A percentile compares a stretch with the other conserved stretches of the same genome.
These are phyloP conservation scores for Talaromyces marneffei DNA, from an alignment of 2,329 filamentous ascomycete species.

Conservation along the genomic window DNA sequence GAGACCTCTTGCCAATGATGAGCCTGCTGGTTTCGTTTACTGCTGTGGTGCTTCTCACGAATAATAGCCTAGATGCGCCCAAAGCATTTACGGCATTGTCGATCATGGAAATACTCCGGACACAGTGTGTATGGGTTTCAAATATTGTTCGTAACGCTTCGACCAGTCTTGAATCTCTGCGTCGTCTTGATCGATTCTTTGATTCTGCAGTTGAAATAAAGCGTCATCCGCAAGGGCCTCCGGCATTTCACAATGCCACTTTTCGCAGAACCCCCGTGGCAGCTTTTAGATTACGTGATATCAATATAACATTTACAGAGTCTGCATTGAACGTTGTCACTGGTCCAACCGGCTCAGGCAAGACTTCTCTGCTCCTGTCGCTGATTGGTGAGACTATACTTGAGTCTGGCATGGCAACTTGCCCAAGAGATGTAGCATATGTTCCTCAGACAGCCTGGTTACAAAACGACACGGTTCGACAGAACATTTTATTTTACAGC, in stretches of 20 bases:
- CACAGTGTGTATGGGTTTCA: slow-evolving; percentile 49
- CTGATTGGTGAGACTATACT: slow-evolving; percentile 24
- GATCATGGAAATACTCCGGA: slow-evolving; percentile 49
- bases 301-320: slow-evolving; percentile 46
- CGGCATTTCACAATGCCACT: slow-evolving; percentile 44
- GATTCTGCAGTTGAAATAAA: slow-evolving; percentile 46
- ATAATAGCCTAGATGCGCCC: slow-evolving; percentile 49
- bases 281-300: slow-evolving; percentile 42
- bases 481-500: slow-evolving; percentile 60
- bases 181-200: slow-evolving; percentile 52
- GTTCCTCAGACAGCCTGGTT: slow-evolving; percentile 60
- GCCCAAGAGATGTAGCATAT: slow-evolving; percentile 52
- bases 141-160: slow-evolving; percentile 40
- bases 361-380: slow-evolving; percentile 48
- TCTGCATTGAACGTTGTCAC: slow-evolving; percentile 52
- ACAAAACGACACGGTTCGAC: slow-evolving; percentile 59
- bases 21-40: slow-evolving; percentile 52
- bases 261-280: slow-evolving; percentile 50
- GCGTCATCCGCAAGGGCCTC: slow-evolving; percentile 46
- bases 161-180: slow-evolving; percentile 45
- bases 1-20: slow-evolving; percentile 49
- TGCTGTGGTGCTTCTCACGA: slow-evolving; percentile 46
- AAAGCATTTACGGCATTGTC: slow-evolving; percentile 54
- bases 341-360: slow-evolving; percentile 53
- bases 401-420: slow-evolving; percentile 20